phyloP scores from a whole-genome alignment of 2,329 filamentous ascomycete species.

The Thielaviopsis punctulata region DNA sequence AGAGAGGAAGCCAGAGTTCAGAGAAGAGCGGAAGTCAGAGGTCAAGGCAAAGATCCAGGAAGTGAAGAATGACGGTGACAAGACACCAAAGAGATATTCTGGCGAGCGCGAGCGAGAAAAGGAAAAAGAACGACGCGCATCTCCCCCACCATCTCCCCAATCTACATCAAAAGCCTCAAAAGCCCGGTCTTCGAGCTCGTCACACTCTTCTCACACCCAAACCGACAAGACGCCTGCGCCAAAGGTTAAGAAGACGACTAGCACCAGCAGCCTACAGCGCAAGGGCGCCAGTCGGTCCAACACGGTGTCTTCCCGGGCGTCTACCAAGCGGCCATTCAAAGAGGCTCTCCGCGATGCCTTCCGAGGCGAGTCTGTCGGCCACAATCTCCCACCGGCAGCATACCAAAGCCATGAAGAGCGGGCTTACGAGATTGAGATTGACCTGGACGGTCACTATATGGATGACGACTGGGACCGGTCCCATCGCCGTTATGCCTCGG shows the following conservation, averaged over 20 bases:
- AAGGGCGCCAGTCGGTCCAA: constrained; percentile 36
- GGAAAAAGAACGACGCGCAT: background rate
- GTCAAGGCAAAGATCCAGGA: constrained; percentile 14
- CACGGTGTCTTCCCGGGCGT: constrained; percentile 15
- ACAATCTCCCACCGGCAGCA: constrained; percentile 26
- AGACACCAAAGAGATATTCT: constrained; percentile 2
- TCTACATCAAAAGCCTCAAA: constrained; percentile 5
- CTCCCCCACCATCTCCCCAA: background rate
- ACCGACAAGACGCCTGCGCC: constrained; percentile 13
- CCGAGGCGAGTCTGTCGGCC: constrained; percentile 38
- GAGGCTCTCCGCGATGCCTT: constrained; percentile 45
- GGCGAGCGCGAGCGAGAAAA: too few species aligned
- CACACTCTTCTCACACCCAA: constrained; percentile 12
- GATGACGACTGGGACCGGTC: constrained; percentile 15
- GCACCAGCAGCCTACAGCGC: constrained; percentile 31
- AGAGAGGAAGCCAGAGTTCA: background rate
- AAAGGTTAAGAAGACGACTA: constrained; percentile 17
- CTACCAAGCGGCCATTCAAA: constrained; percentile 32
- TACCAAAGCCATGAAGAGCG: constrained; percentile 33
- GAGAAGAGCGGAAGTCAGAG: background rate
- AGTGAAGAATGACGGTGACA: constrained; percentile 9
- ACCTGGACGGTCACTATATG: constrained; percentile 15
- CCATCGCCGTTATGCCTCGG: constrained; percentile 2
- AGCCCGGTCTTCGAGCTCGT: background rate
- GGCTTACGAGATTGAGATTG: constrained; percentile 15